Evolutionary conservation across 805 yeast species (phyloP).

Genomic region (Ogataea pilisensis): DNA sequence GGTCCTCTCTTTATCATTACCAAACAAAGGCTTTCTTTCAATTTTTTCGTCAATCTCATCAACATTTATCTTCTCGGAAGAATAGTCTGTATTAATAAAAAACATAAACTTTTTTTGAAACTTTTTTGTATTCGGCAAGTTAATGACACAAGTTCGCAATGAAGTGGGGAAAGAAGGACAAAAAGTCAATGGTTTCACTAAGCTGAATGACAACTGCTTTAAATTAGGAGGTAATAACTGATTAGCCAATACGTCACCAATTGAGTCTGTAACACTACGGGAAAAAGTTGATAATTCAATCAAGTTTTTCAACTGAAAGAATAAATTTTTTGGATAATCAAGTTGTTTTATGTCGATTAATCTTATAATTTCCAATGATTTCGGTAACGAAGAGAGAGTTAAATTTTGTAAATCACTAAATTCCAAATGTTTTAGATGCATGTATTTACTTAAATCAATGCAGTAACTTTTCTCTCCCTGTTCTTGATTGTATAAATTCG

Average conservation of each 20-base stretch:
- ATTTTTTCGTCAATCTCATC: background rate
- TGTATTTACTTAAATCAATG: background rate
- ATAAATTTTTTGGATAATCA: background rate
- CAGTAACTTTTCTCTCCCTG: background rate
- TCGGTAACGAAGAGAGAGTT: background rate
- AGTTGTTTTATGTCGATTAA: background rate
- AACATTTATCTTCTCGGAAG: background rate
- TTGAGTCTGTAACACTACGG: background rate
- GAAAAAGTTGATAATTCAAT: background rate
- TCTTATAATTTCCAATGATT: background rate
- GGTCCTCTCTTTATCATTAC: background rate
- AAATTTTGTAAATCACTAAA: background rate
- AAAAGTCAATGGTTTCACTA: background rate
- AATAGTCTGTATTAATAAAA: background rate
- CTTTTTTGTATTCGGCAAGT: background rate
- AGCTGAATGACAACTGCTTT: background rate
- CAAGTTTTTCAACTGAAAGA: background rate
- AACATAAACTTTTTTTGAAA: background rate
- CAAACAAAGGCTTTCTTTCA: background rate
- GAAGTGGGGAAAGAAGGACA: background rate
- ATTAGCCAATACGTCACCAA: background rate
- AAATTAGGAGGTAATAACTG: background rate
- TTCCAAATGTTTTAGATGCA: background rate
- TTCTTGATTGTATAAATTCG: background rate
- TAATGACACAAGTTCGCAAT: slow-evolving; percentile 1